Percentiles rank a stretch among this genome's conserved stretches.
Conservation (phyloP, 129 eudicot species). For the Chrysanthemum lavandulifolium region DNA sequence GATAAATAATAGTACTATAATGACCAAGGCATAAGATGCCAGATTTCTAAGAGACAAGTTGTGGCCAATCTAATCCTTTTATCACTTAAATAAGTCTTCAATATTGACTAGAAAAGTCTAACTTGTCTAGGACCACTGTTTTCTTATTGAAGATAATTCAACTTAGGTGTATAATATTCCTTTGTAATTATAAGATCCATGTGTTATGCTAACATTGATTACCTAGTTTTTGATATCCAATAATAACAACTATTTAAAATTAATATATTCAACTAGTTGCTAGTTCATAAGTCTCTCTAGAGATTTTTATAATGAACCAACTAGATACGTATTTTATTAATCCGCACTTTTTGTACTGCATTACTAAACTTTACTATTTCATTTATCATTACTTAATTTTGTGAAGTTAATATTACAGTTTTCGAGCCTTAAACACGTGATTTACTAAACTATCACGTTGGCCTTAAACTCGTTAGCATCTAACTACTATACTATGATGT, state of each 20-base stretch:
- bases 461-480: too few relatives aligned
- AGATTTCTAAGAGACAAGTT: conserved; percentile 32
- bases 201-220: neutral
- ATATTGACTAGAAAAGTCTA: conserved; percentile 41
- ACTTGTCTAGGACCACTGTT: conserved; percentile 20
- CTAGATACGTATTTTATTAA: too few relatives aligned
- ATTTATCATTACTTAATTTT: neutral
- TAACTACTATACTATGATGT: neutral
- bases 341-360: too few relatives aligned
- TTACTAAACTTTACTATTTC: too few relatives aligned
- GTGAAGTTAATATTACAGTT: neutral
- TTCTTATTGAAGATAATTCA: conserved; percentile 23
- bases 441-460: neutral
- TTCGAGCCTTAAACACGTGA: neutral
- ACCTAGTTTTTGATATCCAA: neutral
- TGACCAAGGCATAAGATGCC: conserved; percentile 11
- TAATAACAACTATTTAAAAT: neutral
- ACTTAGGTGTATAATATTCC: conserved; percentile 26
- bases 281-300: too few relatives aligned
- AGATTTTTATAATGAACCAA: too few relatives aligned
- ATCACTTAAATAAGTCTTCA: conserved; percentile 22
- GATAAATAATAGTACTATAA: too few relatives aligned
- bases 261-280: neutral
- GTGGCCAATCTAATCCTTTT: conserved; percentile 25
- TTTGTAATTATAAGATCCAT: neutral